Evolutionary conservation across 306 rosid species (phyloP).

Genomic region (Quillaja saponaria): DNA sequence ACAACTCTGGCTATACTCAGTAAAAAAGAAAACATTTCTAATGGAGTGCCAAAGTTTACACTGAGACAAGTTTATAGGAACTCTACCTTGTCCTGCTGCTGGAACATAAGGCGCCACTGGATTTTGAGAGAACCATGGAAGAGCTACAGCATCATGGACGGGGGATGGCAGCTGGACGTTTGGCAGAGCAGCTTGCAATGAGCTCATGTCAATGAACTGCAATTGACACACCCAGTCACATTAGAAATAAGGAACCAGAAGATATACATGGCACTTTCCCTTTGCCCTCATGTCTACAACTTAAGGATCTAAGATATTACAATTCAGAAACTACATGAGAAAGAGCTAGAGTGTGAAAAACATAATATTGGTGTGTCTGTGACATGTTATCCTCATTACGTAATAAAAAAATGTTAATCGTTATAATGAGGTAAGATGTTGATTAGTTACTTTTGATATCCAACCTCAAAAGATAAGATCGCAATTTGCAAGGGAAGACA

Average conservation of each 20-base stretch:
- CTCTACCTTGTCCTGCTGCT: slow-evolving; percentile 66
- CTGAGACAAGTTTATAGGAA: background rate
- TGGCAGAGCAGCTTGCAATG: slow-evolving; percentile 77
- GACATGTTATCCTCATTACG: too few species aligned
- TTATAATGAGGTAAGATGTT: too few species aligned
- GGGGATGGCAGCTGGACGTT: slow-evolving; percentile 55
- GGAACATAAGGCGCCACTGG: slow-evolving; percentile 52
- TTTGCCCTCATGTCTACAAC: background rate
- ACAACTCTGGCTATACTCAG: background rate
- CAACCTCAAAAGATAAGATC: too few species aligned
- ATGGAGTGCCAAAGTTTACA: background rate
- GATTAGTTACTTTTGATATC: too few species aligned
- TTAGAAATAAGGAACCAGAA: slow-evolving; percentile 8
- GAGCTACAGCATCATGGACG: slow-evolving; percentile 52
- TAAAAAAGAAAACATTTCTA: background rate
- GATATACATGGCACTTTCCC: background rate
- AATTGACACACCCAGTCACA: slow-evolving; percentile 20
- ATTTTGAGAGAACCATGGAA: slow-evolving; percentile 77
- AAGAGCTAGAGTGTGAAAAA: too few species aligned
- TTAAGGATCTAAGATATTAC: background rate
- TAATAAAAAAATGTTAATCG: too few species aligned
- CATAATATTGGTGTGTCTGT: too few species aligned
- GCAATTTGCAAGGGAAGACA: too few species aligned
- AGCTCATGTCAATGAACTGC: slow-evolving; percentile 78
- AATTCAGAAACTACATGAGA: too few species aligned